These are phyloP conservation scores for Truncatella angustata DNA, from an alignment of 2,329 filamentous ascomycete species.

Conservation along the genomic window DNA sequence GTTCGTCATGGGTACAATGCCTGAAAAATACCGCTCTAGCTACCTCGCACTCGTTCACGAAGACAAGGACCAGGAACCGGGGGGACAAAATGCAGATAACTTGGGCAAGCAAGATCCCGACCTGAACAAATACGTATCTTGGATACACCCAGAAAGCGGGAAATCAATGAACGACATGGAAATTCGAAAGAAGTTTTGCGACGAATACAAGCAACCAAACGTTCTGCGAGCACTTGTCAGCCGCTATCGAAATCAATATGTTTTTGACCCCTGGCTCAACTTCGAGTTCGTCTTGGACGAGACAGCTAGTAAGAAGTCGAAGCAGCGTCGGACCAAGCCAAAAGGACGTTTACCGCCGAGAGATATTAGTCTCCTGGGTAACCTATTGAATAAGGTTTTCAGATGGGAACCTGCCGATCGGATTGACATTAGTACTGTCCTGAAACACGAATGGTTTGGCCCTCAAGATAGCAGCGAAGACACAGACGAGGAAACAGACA, in stretches of 20 bases:
- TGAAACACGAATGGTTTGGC: slow-evolving; percentile 8
- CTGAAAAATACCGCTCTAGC: neutral
- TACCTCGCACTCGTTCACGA: neutral
- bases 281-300: too few species aligned
- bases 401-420: slow-evolving; percentile 1
- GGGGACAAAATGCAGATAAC: neutral
- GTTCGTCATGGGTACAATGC: slow-evolving; percentile 1
- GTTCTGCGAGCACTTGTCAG: neutral
- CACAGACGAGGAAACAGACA: neutral
- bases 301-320: too few species aligned
- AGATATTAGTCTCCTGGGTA: slow-evolving; percentile 1
- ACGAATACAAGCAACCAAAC: neutral
- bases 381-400: slow-evolving; percentile 5
- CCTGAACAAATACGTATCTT: too few species aligned
- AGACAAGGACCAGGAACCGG: neutral
- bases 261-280: too few species aligned
- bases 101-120: too few species aligned
- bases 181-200: neutral
- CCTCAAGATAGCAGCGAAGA: neutral
- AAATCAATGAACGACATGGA: too few species aligned
- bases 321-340: too few species aligned
- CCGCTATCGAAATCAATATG: neutral
- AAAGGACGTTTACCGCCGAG: neutral
- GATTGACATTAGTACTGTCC: neutral
- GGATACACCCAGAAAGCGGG: too few species aligned